Evolutionary conservation across 2,329 filamentous ascomycete genomes (phyloP).

Genomic region (Hypoxylon rubiginosum): DNA sequence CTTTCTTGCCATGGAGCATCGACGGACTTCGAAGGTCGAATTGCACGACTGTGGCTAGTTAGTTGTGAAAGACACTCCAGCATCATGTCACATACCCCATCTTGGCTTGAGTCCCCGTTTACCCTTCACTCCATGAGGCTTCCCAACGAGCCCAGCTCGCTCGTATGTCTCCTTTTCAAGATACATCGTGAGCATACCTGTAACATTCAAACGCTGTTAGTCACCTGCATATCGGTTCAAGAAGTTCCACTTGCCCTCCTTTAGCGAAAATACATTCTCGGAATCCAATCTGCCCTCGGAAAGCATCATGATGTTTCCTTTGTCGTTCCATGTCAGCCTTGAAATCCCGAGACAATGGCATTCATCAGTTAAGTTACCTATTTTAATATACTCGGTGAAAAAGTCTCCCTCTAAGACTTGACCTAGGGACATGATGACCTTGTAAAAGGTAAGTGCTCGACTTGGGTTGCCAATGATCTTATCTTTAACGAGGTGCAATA

Average conservation of each 20-base stretch:
- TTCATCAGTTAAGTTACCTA: slow-evolving; percentile 61
- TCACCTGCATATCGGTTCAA: neutral
- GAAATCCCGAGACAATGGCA: neutral
- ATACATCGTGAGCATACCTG: slow-evolving; percentile 78
- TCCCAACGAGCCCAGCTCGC: slow-evolving; percentile 82
- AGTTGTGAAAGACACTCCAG: neutral
- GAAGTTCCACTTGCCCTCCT: slow-evolving; percentile 67
- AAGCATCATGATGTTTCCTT: slow-evolving; percentile 85
- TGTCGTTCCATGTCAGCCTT: slow-evolving; percentile 5
- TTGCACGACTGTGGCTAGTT: slow-evolving; percentile 72
- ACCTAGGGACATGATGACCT: slow-evolving; percentile 78
- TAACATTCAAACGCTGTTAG: slow-evolving; percentile 15
- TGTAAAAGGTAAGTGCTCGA: slow-evolving; percentile 67
- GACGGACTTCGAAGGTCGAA: slow-evolving; percentile 78
- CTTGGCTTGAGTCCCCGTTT: slow-evolving; percentile 73
- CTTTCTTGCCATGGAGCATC: slow-evolving; percentile 87
- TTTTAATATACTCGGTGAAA: slow-evolving; percentile 87
- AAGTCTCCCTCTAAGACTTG: slow-evolving; percentile 81
- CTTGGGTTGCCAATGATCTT: slow-evolving; percentile 60
- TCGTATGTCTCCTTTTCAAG: slow-evolving; percentile 88
- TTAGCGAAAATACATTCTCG: slow-evolving; percentile 79
- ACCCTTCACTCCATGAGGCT: slow-evolving; percentile 71
- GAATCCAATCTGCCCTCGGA: slow-evolving; percentile 80
- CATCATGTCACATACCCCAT: slow-evolving; percentile 71
- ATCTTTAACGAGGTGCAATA: slow-evolving; percentile 66